Base-by-base conservation (phyloP, 23 red algal genomes). In the Chondrus crispus region DNA sequence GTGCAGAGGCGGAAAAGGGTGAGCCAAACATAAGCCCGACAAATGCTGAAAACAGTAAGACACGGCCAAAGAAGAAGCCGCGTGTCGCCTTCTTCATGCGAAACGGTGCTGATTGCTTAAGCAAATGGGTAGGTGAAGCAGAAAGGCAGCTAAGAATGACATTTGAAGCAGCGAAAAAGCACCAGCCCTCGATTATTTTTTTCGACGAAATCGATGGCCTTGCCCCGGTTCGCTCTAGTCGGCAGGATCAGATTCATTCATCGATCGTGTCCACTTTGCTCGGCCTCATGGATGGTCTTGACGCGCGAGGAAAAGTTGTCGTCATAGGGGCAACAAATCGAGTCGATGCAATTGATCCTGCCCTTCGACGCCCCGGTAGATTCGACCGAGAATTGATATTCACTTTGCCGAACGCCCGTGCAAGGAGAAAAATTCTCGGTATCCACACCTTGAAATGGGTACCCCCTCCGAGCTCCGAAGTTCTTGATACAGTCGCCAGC, bases 171-270 rank as follows among this genome's bases (percentile, higher is more conserved):
- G 97, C 97, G 1, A 88, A 95, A 53, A 44, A 60, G 58, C 94
- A 95, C 60, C 94, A 96, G 50, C 97, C 97, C 0, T 81, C 88
- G 24, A 99, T 99, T 37, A 96, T 99, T 36, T 99, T 99, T 78
- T 99, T 99, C 69, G 97, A 99, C 55, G 97, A 99, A 68, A 96
- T 99, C 30, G 97, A 99, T 79, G 97, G 94, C 11, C 81, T 99
- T 22, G 97, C 97, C 8, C 91, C 97, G 14, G 94, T 96, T 39
- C 88, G 93, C 50, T 96, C 88, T 24, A 85, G 86, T 38, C 79
- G 91, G 35, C 94, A 96, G 85, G 94, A 96, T 87, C 94, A 96
- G 74, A 93, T 95, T 60, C 94, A 99, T 85, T 92, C 88, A 28
- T 95, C 84, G 37, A 98, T 98, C 32, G 96, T 98, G 44, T 98